Conservation (phyloP, 208 protist genomes). For the Wallacemonas sp. region DNA sequence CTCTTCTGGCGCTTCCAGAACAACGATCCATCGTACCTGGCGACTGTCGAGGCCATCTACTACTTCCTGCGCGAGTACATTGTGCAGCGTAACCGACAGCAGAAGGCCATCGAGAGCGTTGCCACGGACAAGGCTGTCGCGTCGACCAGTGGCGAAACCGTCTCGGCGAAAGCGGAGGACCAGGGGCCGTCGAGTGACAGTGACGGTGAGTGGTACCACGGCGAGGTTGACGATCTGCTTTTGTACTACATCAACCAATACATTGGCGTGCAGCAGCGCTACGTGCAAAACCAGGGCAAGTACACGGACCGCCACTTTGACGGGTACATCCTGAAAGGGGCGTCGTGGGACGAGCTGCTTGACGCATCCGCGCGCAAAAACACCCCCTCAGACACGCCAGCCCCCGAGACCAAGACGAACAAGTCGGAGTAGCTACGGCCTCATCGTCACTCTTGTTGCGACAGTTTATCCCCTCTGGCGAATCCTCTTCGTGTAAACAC, state of each 20-base stretch:
- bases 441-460: too few relatives aligned
- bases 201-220: slow-evolving; percentile 61
- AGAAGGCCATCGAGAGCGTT: not conserved
- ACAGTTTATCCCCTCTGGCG: not conserved
- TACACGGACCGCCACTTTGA: slow-evolving; percentile 88
- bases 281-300: slow-evolving; percentile 45
- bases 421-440: not conserved
- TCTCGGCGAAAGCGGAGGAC: too few relatives aligned
- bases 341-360: slow-evolving; percentile 72
- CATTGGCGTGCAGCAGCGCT: slow-evolving; percentile 89
- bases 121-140: not conserved
- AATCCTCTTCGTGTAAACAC: slow-evolving; percentile 4
- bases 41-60: slow-evolving; percentile 96
- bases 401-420: not conserved
- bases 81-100: slow-evolving; percentile 48
- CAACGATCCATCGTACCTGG: slow-evolving; percentile 89
- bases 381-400: not conserved
- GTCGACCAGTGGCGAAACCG: not conserved
- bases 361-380: slow-evolving; percentile 10
- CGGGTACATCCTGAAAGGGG: slow-evolving; percentile 76
- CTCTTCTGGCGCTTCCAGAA: slow-evolving; percentile 96
- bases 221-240: slow-evolving; percentile 95
- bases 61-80: slow-evolving; percentile 93
- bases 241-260: slow-evolving; percentile 95
- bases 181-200: too few relatives aligned